These are phyloP conservation scores for Aspergillus floridensis DNA, from an alignment of 2,329 filamentous ascomycete species.

Conservation along the genomic window DNA sequence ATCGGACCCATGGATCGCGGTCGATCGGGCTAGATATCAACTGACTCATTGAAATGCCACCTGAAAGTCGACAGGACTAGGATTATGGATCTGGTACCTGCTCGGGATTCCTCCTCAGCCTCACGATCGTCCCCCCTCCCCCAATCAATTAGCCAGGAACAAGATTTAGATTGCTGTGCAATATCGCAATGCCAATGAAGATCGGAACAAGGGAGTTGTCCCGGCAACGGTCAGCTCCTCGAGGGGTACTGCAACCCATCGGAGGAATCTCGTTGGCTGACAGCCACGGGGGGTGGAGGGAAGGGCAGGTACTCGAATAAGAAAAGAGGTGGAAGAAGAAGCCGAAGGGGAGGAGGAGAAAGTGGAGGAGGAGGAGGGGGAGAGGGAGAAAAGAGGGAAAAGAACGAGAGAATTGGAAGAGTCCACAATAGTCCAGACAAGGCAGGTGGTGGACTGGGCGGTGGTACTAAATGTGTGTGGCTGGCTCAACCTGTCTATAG, in stretches of 20 bases:
- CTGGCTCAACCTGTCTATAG: neutral
- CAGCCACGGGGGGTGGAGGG: neutral
- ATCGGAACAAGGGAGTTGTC: conserved; percentile 23
- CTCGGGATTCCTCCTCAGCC: neutral
- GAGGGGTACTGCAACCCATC: conserved; percentile 1
- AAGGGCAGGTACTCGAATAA: neutral
- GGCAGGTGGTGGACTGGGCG: neutral
- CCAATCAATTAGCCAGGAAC: conserved; percentile 12
- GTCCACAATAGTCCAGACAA: neutral
- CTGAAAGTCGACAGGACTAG: neutral
- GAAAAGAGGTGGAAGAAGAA: neutral
- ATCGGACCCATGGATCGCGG: conserved; percentile 7
- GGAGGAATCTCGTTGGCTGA: conserved; percentile 4
- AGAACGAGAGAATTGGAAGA: too few relatives aligned
- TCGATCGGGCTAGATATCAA: neutral
- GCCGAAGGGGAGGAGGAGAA: neutral
- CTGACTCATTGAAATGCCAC: conserved; percentile 1
- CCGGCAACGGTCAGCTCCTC: conserved; percentile 14
- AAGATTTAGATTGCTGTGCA: conserved; percentile 7
- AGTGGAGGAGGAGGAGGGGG: neutral
- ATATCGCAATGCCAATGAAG: conserved; percentile 2
- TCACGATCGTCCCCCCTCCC: conserved; percentile 5
- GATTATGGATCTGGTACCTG: neutral
- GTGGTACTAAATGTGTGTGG: too few relatives aligned
- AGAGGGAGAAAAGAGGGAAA: too few relatives aligned